A percentile compares a stretch with the other conserved stretches of the same genome.
phyloP scores from a whole-genome alignment of 148 eudicot species.

The Chenopodium formosanum region DNA sequence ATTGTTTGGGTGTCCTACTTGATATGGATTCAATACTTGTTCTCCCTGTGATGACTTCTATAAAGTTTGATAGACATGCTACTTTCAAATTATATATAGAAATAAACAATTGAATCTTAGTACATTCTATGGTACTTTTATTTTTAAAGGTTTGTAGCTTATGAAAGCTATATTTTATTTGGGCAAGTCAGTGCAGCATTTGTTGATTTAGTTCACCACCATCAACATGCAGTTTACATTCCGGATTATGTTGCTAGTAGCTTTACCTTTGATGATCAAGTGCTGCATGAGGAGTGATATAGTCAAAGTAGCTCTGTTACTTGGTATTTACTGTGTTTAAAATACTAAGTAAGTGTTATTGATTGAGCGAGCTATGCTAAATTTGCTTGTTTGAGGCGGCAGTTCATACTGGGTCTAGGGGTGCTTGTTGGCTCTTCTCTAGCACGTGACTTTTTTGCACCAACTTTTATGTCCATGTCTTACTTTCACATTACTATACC shows the following conservation, averaged over 20 bases:
- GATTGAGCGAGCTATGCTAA: no score
- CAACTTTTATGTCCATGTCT: no score
- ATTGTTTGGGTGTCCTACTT: slow-evolving; percentile 1
- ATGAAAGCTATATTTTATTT: no score
- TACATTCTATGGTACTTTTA: background rate
- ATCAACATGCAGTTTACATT: no score
- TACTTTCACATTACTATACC: no score
- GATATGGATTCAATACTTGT: background rate
- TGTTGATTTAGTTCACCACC: background rate
- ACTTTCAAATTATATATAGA: background rate
- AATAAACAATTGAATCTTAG: background rate
- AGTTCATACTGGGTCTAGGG: no score
- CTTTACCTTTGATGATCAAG: background rate
- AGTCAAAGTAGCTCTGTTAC: no score
- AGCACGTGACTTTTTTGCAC: no score
- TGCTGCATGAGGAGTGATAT: background rate
- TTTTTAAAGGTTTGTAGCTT: background rate
- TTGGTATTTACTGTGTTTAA: no score
- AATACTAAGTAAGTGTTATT: no score
- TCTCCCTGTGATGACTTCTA: background rate
- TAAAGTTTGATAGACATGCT: background rate
- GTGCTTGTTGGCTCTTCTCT: no score
- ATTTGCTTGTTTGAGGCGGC: no score
- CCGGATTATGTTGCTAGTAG: background rate
- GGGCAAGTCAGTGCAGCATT: background rate